A percentile compares a stretch with the other conserved stretches of the same genome.
Conservation (phyloP, 495 filamentous ascomycete species). For the Penicillium pancosmium region DNA sequence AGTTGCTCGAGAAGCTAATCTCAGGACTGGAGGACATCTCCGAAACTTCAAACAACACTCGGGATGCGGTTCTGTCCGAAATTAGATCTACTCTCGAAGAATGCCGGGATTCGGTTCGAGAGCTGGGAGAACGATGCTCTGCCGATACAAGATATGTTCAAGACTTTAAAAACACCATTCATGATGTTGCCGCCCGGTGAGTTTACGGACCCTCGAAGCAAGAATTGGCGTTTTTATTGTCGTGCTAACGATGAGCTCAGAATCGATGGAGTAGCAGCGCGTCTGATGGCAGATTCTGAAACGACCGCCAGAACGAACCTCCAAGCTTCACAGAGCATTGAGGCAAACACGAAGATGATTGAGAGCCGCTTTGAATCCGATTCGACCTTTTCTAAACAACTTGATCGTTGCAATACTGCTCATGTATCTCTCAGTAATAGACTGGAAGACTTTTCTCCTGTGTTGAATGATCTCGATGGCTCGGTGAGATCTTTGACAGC, state of each 20-base stretch:
- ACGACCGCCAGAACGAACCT: constrained; percentile 20
- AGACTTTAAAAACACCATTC: constrained; percentile 19
- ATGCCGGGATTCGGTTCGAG: constrained; percentile 20
- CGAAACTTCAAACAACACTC: constrained; percentile 13
- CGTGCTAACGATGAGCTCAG: constrained; percentile 12
- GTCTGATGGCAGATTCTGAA: constrained; percentile 20
- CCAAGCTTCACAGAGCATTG: constrained; percentile 15
- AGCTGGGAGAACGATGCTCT: constrained; percentile 22
- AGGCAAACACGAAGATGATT: constrained; percentile 26
- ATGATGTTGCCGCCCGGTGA: constrained; percentile 28
- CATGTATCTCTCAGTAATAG: constrained; percentile 19
- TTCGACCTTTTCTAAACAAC: constrained; percentile 29
- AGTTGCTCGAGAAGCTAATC: constrained; percentile 25
- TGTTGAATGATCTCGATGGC: constrained; percentile 17
- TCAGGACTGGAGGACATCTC: constrained; percentile 17
- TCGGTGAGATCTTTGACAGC: constrained; percentile 19
- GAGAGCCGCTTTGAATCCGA: constrained; percentile 21
- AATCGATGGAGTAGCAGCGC: constrained; percentile 21
- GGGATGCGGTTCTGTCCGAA: constrained; percentile 16
- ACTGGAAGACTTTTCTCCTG: constrained; percentile 24
- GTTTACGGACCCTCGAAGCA: not conserved
- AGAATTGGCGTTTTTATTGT: not conserved
- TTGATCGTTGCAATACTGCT: constrained; percentile 19
- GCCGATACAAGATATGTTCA: constrained; percentile 23
- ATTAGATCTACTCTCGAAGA: constrained; percentile 19